phyloP scores from a whole-genome alignment of 495 filamentous ascomycete species.

The Aspergillus diversus region DNA sequence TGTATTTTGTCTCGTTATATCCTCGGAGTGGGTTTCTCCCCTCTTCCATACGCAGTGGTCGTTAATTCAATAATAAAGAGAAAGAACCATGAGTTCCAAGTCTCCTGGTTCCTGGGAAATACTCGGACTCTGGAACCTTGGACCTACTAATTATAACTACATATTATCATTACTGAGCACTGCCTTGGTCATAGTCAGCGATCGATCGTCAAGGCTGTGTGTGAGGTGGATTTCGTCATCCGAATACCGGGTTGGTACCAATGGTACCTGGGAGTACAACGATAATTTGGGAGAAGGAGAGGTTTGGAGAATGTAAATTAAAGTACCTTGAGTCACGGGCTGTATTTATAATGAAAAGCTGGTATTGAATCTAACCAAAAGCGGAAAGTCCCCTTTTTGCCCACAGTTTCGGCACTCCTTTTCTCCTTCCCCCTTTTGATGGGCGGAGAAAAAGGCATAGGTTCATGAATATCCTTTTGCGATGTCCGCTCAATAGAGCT shows the following conservation, averaged over 20 bases:
- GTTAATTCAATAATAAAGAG: too few species aligned
- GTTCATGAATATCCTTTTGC: background rate
- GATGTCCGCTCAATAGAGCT: background rate
- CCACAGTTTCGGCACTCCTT: background rate
- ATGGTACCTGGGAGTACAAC: background rate
- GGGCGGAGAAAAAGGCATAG: background rate
- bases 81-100: too few species aligned
- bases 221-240: background rate
- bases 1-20: too few species aligned
- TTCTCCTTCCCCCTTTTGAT: background rate
- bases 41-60: too few species aligned
- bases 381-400: constrained; percentile 9
- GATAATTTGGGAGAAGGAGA: background rate
- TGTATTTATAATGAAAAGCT: background rate
- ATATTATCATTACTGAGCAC: too few species aligned
- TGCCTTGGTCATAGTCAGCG: too few species aligned
- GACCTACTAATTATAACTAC: too few species aligned
- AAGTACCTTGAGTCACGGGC: background rate
- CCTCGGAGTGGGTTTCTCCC: too few species aligned
- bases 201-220: too few species aligned
- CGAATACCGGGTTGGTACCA: background rate
- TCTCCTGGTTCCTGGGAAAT: too few species aligned
- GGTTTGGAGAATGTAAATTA: background rate
- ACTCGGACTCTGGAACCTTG: too few species aligned
- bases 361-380: background rate